phyloP scores from a whole-genome alignment of 164 flowering plant species.

The Piper betle region DNA sequence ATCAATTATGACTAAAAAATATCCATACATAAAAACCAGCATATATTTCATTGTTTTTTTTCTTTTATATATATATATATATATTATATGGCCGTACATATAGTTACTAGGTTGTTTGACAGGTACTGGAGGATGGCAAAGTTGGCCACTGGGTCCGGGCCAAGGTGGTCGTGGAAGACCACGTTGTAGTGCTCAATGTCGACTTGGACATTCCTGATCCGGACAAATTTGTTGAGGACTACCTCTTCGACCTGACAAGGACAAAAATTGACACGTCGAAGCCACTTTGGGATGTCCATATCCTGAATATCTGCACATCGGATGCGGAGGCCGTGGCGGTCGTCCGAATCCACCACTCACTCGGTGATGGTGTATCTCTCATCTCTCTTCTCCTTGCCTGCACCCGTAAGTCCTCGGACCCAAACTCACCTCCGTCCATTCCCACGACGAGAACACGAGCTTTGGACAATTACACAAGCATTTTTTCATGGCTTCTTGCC shows the following conservation, averaged over 20 bases:
- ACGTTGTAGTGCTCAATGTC: constrained; percentile 28
- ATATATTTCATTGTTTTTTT: too few relatives aligned
- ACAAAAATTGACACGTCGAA: constrained; percentile 31
- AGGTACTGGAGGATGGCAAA: constrained; percentile 24
- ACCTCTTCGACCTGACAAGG: constrained; percentile 24
- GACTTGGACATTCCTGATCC: constrained; percentile 17
- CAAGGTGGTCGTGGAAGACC: constrained; percentile 30
- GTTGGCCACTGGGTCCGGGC: constrained; percentile 31
- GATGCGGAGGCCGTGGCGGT: constrained; percentile 32
- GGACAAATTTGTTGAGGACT: constrained; percentile 43
- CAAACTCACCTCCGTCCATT: constrained; percentile 32
- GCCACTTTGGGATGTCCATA: constrained; percentile 62
- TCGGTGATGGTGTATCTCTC: constrained; percentile 64
- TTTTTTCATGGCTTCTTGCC: constrained; percentile 4
- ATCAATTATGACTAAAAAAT: too few relatives aligned
- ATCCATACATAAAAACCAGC: too few relatives aligned
- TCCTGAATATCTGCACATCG: constrained; percentile 39
- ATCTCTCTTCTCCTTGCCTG: constrained; percentile 48
- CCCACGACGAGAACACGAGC: constrained; percentile 17
- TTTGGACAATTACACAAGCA: constrained; percentile 4
- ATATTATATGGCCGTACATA: too few relatives aligned
- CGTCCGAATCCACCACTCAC: constrained; percentile 51
- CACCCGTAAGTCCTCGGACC: constrained; percentile 32
- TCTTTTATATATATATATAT: too few relatives aligned
- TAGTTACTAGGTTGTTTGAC: neutral